These are phyloP conservation scores for Xylaria grammica DNA, from an alignment of 495 filamentous ascomycete species.

Conservation along the genomic window DNA sequence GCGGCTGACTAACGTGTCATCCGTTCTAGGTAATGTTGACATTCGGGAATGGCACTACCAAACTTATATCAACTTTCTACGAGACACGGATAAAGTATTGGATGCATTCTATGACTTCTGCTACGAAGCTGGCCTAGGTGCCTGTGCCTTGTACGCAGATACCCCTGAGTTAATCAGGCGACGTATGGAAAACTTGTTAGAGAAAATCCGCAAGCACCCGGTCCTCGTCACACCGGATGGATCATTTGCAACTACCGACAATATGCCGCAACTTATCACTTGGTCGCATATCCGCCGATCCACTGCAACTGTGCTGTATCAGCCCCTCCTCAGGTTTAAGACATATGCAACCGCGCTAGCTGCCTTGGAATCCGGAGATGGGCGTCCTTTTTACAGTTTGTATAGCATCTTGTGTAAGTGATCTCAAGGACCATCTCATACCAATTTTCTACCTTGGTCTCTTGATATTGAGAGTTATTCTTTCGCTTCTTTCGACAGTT, in stretches of 20 bases:
- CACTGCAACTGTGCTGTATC: constrained; percentile 60
- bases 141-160: constrained; percentile 52
- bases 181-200: constrained; percentile 48
- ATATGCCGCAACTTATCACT: constrained; percentile 46
- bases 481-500: too few species aligned
- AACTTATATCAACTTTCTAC: constrained; percentile 52
- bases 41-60: constrained; percentile 54
- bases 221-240: constrained; percentile 47
- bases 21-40: constrained; percentile 44
- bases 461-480: too few species aligned
- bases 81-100: constrained; percentile 61
- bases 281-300: constrained; percentile 49
- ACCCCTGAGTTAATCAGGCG: constrained; percentile 48
- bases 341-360: constrained; percentile 59
- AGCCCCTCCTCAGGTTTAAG: constrained; percentile 64
- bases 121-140: constrained; percentile 51
- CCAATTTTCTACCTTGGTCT: neutral
- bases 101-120: constrained; percentile 60
- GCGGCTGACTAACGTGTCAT: neutral
- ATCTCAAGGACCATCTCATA: neutral
- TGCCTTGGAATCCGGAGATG: constrained; percentile 61
- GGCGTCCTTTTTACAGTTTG: constrained; percentile 54
- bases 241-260: constrained; percentile 19
- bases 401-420: constrained; percentile 2
- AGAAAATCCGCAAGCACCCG: constrained; percentile 52